Evolutionary conservation across 768 basidiomycete species (phyloP), one percentile per base, ranked within the genome.

Genomic region (Podaxis sp.): DNA sequence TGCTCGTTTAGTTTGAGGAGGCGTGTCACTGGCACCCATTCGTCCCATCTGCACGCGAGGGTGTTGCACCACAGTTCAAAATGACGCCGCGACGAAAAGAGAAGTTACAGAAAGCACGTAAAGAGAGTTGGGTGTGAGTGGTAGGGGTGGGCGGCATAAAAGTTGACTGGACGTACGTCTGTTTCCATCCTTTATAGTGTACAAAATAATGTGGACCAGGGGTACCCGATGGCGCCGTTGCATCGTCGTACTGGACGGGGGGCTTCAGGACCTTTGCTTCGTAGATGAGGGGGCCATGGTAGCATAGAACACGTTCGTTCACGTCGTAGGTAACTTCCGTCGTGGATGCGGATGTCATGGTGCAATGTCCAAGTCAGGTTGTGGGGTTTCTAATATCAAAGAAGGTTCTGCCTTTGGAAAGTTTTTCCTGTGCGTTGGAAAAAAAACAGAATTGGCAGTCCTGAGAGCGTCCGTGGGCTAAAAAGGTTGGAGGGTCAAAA

Each of bases 101-200:
- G n/a, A 59, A 36, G 63, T 48, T 52, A 11, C 19, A 44, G 24
- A 40, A 26, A 24, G 39, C n/a, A 17, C 12, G 33, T 9, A 17
- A 52, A 19, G 38, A 39, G 19, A 46, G 56, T 26, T 44, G 38
- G 39, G 26, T 46, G 59, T 17, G 33, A 52, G 28, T 8, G 15
- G 22, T n/a, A 30, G 53, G 30, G 36, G 38, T 13, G 22, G 2
- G 48, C 15, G 57, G n/a, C 62, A 52, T 22, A 51, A 65, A 44
- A 52, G 44, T 36, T 33, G 52, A 56, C 36, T 36, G 26, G 22
- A 79, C 86, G 67, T 72, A 96, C 94, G 93, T 96, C 74, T 94
- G 92, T 74, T 98, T 99, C 97, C 97, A 99, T 8, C 97, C 97
- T 75, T 98, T 97, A 82, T 99, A 99, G 74, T 99, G 97, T 42